Evolutionary conservation across 257 asterid genomes (phyloP), one percentile per base, ranked within the genome.

Genomic region (Vinca minor): DNA sequence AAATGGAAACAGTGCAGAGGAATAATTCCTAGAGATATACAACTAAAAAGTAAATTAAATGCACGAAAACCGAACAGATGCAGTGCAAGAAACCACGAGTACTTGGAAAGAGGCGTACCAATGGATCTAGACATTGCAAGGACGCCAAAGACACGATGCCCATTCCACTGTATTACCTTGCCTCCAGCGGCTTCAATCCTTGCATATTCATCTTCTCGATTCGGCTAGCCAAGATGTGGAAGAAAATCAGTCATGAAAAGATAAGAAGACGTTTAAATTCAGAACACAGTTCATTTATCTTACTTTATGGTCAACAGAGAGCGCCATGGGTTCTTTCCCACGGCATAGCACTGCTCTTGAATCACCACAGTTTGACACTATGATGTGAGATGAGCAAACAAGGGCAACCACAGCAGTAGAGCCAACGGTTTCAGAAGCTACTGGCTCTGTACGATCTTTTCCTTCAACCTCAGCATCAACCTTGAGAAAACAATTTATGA

Each of bases 151-250:
- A 92, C 98, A 44, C 96, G 95, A 77, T 89, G 96, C 6, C 98
- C 98, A 63, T 89, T 92, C 98, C 98, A 92, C 74, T 86, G 94
- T 72, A 91, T 91, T n/a, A 91, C 98, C 84, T 86, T 91, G 53
- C 98, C 98, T 68, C 96, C 96, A 26, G 95, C 85, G 32, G 96
- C 94, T 76, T 89, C 96, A 66, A 92, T 92, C 81, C 98, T 84
- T 66, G 80, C 83, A 62, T 85, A 92, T 77, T 92, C 98, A 64
- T 92, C 98, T 64, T 92, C 96, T 70, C 96, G 80, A 65, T 92
- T 86, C 3, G 98, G 98, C 98, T 92, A 15, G 13, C 28, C 35
- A 66, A 59, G 31, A 53, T 61, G 59, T 21, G 46, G 59, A 67
- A 70, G 15, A 18, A 64, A 53, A 73, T 63, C 26, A 78, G 71